Base-by-base conservation (phyloP, 2,329 filamentous ascomycete genomes). In the Salinomyces thailandicus region DNA sequence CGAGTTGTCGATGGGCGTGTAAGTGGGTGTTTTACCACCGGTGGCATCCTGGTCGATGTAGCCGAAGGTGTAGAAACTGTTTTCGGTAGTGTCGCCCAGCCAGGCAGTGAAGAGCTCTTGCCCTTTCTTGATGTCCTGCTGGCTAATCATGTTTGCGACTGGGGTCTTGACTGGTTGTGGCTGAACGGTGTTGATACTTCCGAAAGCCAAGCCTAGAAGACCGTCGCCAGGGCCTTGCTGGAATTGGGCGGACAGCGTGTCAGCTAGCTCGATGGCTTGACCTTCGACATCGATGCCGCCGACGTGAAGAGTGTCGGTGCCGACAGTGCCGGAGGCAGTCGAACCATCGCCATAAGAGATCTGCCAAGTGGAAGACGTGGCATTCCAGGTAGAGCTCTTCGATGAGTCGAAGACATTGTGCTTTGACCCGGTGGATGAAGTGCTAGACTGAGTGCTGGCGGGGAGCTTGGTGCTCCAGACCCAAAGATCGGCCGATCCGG, bases 401-500 rank as follows among this genome's bases (percentile, higher is more conserved):
- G 54, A 61, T 2, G 77, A 63, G 50, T 81, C 62, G 49, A 76
- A 85, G 42, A 76, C 62, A 7, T 59, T 65, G 54, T 79, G 74
- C 24, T 35, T 29, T 12, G 19, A 38, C 33, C 37, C 35, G 13
- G 12, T 13, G 12, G 29, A 33, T 15, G 31, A 30, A 14, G 61
- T 58, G 7, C 50, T 47, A 8, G 53, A 45, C 22, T 54, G 47
- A 17, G 58, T 47, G 33, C 38, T 37, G 15, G 42, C 38, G 13
- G 45, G 40, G 11, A 58, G 38, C 28, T 49, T 41, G 18, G 47
- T 52, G 52, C 82, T 81, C 45, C 46, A 55, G 19, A 59, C 44
- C 79, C 77, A 84, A 15, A 81, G 64, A 62, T 84, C 80, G 14
- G 77, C 69, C 8, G 76, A 81, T 14, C 79, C 79, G 26, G 79